Evolutionary conservation across 1,139 yeast species (phyloP), one percentile per base, ranked within the genome.

Genomic region (Debaryomycetaceae sp.): DNA sequence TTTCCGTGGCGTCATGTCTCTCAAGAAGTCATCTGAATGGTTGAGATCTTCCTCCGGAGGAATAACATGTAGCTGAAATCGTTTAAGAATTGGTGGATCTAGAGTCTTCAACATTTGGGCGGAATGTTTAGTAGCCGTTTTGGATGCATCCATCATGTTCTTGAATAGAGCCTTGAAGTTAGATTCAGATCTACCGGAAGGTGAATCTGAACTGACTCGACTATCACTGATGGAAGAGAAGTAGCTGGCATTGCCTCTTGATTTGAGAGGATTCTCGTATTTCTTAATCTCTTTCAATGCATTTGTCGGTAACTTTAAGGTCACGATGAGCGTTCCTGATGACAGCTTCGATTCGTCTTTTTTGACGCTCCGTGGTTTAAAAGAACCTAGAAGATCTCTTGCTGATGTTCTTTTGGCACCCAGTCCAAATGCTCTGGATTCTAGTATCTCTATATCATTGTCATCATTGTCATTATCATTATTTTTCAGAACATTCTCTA

Each of bases 191-290:
- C 11, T 37, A 14, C 33, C 38, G 13, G 34, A 33, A 38, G 29
- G 6, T 8, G 14, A n/a, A 6, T 11, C 14, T 7, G 23, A 13
- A 11, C 11, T 20, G 6, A 14, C 11, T 27, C 31, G 8, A 11
- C 3, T 27, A 11, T 7, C 11, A 27, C 11, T 11, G 3, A 11
- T 11, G 2, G 31, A 11, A 7, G 11, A 27, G 2, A 4, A 7
- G 31, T 8, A 20, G 13, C 13, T 5, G 11, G 13, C 24, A 41
- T 52, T 62, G 3, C 68, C 69, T 47, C 57, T 58, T 0, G 71
- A 58, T 42, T 59, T 61, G 20, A 69, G 57, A 1, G 75, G 72
- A 42, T 65, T 68, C 27, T 62, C 65, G 38, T 51, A 57, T 40
- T 49, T 50, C 40, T 65, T 60, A 24, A 68, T 59, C 34, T 59